Conservation (phyloP, 2,329 filamentous ascomycete genomes). For the Cercospora janseana region DNA sequence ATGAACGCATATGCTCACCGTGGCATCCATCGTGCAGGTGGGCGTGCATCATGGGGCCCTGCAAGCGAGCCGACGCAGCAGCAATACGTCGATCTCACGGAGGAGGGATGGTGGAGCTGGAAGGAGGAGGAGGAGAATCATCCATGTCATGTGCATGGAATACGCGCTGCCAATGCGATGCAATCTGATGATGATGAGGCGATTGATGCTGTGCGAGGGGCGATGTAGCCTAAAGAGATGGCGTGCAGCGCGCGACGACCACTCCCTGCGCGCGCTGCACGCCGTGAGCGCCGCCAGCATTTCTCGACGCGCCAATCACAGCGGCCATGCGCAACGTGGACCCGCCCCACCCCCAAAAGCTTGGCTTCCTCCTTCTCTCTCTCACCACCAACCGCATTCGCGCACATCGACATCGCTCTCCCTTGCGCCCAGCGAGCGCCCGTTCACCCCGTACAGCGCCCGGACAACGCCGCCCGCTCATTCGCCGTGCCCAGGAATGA, state of each 20-base stretch:
- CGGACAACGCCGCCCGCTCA: too few species aligned
- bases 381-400: neutral
- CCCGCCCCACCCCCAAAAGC: slow-evolving; percentile 6
- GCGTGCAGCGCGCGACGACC: slow-evolving; percentile 17
- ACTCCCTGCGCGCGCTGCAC: slow-evolving; percentile 9
- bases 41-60: too few species aligned
- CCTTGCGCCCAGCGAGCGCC: slow-evolving; percentile 19
- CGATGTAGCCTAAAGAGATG: slow-evolving; percentile 7
- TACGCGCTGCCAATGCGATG: neutral
- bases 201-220: slow-evolving; percentile 13
- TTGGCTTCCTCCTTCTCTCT: slow-evolving; percentile 6
- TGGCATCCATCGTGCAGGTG: too few species aligned
- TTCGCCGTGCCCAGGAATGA: slow-evolving; percentile 20
- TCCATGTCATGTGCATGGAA: too few species aligned
- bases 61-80: too few species aligned
- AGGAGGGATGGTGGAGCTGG: too few species aligned
- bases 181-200: neutral
- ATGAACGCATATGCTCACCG: too few species aligned
- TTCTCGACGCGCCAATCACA: slow-evolving; percentile 9
- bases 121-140: too few species aligned
- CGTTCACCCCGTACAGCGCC: too few species aligned
- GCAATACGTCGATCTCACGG: too few species aligned
- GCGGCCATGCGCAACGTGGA: neutral
- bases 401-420: slow-evolving; percentile 12
- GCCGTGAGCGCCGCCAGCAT: neutral